A percentile compares a stretch with the other conserved stretches of the same genome.
Evolutionary conservation across 1,284 basidiomycete species (phyloP).

Genomic region (Cystobasidium sp.): DNA sequence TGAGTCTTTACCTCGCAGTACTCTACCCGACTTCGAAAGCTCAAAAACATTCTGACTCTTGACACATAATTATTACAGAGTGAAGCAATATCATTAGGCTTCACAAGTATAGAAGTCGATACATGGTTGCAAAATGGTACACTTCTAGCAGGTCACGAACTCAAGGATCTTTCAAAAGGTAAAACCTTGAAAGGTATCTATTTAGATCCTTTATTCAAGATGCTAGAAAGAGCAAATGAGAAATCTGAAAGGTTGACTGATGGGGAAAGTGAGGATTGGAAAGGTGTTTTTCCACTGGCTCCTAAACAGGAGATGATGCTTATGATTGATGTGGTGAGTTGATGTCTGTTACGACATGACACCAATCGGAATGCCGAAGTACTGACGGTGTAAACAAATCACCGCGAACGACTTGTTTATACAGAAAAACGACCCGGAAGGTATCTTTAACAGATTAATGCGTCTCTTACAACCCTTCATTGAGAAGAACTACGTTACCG

Average conservation of each 20-base stretch:
- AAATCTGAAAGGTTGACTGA: conserved; percentile 10
- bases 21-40: not conserved
- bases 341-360: not conserved
- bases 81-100: conserved; percentile 28
- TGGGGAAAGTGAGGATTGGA: conserved; percentile 27
- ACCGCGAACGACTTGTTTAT: not conserved
- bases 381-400: not conserved
- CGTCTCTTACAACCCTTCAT: conserved; percentile 45
- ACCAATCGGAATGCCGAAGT: not conserved
- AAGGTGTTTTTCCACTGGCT: conserved; percentile 21
- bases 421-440: conserved; percentile 31
- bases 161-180: not conserved
- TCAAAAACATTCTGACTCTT: too few relatives aligned
- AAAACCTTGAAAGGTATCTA: conserved; percentile 23
- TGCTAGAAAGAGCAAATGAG: conserved; percentile 18
- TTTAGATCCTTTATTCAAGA: conserved; percentile 19
- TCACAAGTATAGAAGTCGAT: conserved; percentile 25
- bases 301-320: conserved; percentile 39
- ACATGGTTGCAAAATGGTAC: conserved; percentile 7
- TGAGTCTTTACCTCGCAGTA: not conserved
- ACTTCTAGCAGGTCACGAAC: conserved; percentile 27
- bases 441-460: conserved; percentile 11
- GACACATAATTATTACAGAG: conserved; percentile 4
- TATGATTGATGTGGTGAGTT: conserved; percentile 33
- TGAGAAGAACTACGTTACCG: conserved; percentile 39